Evolutionary conservation across 192 early-diverging fungal genomes (phyloP).

Genomic region (Entomortierella chlamydospora): DNA sequence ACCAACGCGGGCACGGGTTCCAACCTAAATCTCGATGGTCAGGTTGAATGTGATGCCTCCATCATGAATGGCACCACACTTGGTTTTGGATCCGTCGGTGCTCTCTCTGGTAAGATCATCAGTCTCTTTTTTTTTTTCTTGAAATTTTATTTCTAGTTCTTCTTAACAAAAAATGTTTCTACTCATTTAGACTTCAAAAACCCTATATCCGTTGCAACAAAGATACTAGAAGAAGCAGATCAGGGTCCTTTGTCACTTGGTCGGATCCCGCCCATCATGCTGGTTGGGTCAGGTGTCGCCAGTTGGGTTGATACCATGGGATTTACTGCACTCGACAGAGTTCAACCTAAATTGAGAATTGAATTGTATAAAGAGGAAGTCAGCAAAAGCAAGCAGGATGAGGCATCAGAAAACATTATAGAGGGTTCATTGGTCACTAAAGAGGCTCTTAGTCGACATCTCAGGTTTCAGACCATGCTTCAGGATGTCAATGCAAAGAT

Average conservation of each 20-base stretch:
- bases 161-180: neutral
- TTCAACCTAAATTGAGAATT: neutral
- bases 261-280: conserved; percentile 61
- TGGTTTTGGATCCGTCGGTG: conserved; percentile 85
- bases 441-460: conserved; percentile 4
- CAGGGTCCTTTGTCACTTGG: conserved; percentile 60
- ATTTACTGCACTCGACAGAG: conserved; percentile 7
- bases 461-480: conserved; percentile 14
- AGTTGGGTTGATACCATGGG: conserved; percentile 47
- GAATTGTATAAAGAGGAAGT: neutral
- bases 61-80: conserved; percentile 75
- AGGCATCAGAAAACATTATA: neutral
- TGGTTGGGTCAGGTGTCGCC: conserved; percentile 8
- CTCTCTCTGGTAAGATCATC: conserved; percentile 62
- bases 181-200: conserved; percentile 65
- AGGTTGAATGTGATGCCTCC: conserved; percentile 89
- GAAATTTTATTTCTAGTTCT: neutral
- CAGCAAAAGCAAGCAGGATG: neutral
- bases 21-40: conserved; percentile 79
- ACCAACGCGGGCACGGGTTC: conserved; percentile 74
- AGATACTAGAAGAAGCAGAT: conserved; percentile 59
- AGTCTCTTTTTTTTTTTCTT: neutral
- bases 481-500: neutral
- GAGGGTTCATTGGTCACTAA: neutral
- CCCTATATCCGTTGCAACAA: conserved; percentile 69